Evolutionary conservation across 768 basidiomycete genomes (phyloP).

Genomic region (Lactarius vividus): DNA sequence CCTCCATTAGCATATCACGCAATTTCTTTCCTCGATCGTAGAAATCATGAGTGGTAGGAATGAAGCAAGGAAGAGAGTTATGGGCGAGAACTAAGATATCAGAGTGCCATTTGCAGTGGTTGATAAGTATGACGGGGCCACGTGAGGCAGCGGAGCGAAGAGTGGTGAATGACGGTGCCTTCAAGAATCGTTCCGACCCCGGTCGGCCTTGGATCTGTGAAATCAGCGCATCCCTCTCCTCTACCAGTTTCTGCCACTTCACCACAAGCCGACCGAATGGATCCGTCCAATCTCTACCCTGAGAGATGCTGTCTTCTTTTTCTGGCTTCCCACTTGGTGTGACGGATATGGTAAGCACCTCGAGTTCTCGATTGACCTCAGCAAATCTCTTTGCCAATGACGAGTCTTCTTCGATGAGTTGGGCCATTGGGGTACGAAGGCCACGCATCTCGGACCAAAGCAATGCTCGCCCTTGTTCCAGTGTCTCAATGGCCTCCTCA

Average conservation of each 20-base stretch:
- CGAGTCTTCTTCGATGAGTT: not conserved
- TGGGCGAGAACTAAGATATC: conserved; percentile 5
- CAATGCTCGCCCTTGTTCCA: conserved; percentile 8
- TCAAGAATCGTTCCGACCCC: conserved; percentile 1
- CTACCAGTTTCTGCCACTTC: not conserved
- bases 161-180: not conserved
- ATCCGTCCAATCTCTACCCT: not conserved
- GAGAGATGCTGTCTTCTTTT: not conserved
- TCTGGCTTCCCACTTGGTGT: not conserved
- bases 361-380: not conserved
- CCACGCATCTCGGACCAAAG: conserved; percentile 17
- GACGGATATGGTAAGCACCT: not conserved
- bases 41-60: not conserved
- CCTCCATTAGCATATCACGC: not conserved
- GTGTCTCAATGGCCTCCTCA: conserved; percentile 12
- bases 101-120: not conserved
- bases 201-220: not conserved
- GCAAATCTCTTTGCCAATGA: conserved; percentile 1
- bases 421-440: not conserved
- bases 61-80: not conserved
- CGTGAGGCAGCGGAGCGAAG: not conserved
- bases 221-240: not conserved
- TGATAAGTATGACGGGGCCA: conserved; percentile 12
- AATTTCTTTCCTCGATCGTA: not conserved
- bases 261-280: not conserved